Evolutionary conservation across 129 eudicot genomes (phyloP), one percentile per base, ranked within the genome.

Genomic region (Arctium lappa): DNA sequence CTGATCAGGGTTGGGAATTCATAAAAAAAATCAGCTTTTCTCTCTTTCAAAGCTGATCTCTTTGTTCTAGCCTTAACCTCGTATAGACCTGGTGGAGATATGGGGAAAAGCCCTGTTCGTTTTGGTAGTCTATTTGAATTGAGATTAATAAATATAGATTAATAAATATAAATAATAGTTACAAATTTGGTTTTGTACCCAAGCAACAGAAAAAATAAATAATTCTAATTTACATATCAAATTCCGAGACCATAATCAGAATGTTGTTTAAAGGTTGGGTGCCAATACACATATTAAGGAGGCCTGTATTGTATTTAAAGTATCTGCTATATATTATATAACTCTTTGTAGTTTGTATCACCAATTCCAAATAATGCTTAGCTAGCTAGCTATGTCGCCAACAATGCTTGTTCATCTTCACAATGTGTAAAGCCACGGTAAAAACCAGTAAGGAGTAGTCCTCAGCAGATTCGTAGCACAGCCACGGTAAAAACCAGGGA

Each of bases 401-500:
- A 53, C 16, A 56, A 56, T 56, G 16, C 6, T 16, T 12, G 77
- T 34, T 34, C 82, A 77, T 60, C 76, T 78, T 94, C 89, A 89
- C 79, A 94, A 78, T 77, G 95, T 81, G 42, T 92, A 94, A 56
- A 77, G 98, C 98, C 12, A n/a, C n/a, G n/a, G n/a, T n/a, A n/a
- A n/a, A n/a, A n/a, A n/a, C n/a, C n/a, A n/a, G n/a, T n/a, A n/a
- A n/a, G 99, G 99, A 15, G 99, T 95, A 6, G 98, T 93, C 84
- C 98, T 85, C 30, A 96, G 81, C 60, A 96, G 87, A 80, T 96
- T 96, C 27, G 92, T 96, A 36, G 97, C 99, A 86, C 99, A 96
- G 9, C 99, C 99, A 48, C 99, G 97, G 77, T 96, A 96, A 79
- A 96, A 96, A 16, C 98, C 99, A 5, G 91, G 84, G 40, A 93